Percentiles rank a stretch among this genome's conserved stretches.
Evolutionary conservation across 2,329 filamentous ascomycete species (phyloP).

Genomic region (Aspergillus fumigatiaffinis): DNA sequence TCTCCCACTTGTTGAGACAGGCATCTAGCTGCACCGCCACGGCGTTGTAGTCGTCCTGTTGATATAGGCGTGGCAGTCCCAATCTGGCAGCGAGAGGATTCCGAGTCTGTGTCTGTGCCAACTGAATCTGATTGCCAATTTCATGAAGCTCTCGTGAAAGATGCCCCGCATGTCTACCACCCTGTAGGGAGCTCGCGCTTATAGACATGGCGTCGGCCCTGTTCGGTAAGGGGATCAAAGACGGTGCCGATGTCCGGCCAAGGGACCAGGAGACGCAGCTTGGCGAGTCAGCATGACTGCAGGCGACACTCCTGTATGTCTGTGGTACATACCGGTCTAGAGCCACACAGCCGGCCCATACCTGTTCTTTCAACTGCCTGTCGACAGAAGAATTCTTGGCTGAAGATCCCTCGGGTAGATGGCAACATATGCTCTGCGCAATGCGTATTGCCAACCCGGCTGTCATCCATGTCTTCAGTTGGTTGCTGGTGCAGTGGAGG

Average conservation of each 20-base stretch:
- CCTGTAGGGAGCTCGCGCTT: background rate
- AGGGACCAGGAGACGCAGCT: constrained; percentile 21
- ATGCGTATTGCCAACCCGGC: constrained; percentile 16
- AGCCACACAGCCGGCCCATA: constrained; percentile 16
- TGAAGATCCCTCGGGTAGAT: background rate
- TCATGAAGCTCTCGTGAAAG: constrained; percentile 7
- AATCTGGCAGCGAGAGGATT: constrained; percentile 9
- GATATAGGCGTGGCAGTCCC: constrained; percentile 8
- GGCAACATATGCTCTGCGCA: constrained; percentile 14
- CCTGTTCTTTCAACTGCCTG: constrained; percentile 6
- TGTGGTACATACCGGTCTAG: constrained; percentile 11
- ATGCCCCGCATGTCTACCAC: background rate
- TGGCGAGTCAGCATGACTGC: background rate
- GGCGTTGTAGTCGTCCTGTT: constrained; percentile 15
- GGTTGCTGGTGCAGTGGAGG: constrained; percentile 17
- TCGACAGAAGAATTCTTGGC: background rate
- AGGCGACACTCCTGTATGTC: too few relatives aligned
- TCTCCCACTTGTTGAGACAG: constrained; percentile 15
- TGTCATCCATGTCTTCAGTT: constrained; percentile 19
- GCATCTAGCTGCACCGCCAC: constrained; percentile 14
- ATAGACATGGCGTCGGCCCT: background rate
- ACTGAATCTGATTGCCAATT: constrained; percentile 17
- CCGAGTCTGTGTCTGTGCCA: constrained; percentile 16
- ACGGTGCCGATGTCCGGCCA: constrained; percentile 11
- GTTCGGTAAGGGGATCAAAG: constrained; percentile 5